Conservation (phyloP, 768 basidiomycete species). For the Suillus americanus region DNA sequence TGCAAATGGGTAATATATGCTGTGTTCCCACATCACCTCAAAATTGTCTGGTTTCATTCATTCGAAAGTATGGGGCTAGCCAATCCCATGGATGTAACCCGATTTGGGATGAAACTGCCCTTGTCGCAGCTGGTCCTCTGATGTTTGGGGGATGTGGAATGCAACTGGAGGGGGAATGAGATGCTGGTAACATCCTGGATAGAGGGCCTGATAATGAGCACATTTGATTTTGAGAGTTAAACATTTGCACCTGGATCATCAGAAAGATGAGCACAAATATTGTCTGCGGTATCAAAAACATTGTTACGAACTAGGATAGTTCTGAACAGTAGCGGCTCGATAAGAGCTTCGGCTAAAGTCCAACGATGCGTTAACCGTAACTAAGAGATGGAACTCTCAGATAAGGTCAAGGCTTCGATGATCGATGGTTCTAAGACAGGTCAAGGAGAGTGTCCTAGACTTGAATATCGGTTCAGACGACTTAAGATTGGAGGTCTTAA, state of each 20-base stretch:
- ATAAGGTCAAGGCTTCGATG: too few relatives aligned
- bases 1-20: conserved; percentile 33
- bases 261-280: background rate
- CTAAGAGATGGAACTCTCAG: too few relatives aligned
- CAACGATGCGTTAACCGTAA: too few relatives aligned
- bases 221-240: background rate
- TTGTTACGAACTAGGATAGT: too few relatives aligned
- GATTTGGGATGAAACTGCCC: background rate
- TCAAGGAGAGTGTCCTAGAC: too few relatives aligned
- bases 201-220: background rate
- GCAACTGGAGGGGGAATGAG: background rate
- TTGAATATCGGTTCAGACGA: too few relatives aligned
- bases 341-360: too few relatives aligned
- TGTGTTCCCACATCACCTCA: conserved; percentile 3
- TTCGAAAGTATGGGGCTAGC: background rate
- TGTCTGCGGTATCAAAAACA: background rate
- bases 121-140: background rate
- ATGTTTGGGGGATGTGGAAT: background rate
- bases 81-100: background rate
- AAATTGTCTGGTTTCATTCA: background rate
- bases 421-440: too few relatives aligned
- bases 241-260: background rate
- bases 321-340: too few relatives aligned
- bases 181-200: background rate
- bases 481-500: too few relatives aligned